These are phyloP conservation scores for Prunus padus DNA, from an alignment of 306 rosid species.

Conservation along the genomic window DNA sequence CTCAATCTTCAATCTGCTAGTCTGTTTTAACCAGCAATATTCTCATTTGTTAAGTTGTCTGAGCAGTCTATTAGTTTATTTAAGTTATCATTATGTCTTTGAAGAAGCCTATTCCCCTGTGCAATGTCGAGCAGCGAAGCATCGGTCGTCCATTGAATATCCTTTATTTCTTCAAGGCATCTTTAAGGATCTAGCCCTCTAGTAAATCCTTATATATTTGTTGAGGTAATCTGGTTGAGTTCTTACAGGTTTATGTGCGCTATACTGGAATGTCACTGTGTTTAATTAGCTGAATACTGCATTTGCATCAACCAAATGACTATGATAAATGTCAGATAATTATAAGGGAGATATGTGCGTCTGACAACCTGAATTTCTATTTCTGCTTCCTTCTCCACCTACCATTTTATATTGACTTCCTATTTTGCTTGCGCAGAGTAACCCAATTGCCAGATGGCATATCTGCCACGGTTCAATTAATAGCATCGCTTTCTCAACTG, in stretches of 20 bases:
- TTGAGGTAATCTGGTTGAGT: not conserved
- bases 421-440: conserved; percentile 58
- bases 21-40: not conserved
- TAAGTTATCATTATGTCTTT: not conserved
- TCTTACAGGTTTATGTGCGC: not conserved
- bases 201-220: not conserved
- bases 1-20: not conserved
- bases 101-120: not conserved
- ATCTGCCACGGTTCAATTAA: conserved; percentile 88
- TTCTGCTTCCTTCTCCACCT: conserved; percentile 7
- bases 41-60: not conserved
- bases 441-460: conserved; percentile 97
- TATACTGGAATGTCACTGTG: not conserved
- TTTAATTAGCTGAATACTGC: not conserved
- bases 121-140: not conserved
- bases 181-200: not conserved
- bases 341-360: not conserved
- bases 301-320: not conserved
- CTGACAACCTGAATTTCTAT: not conserved
- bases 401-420: conserved; percentile 7
- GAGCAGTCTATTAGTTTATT: not conserved
- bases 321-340: not conserved
- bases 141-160: not conserved
- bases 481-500: conserved; percentile 77
- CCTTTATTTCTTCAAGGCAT: not conserved